phyloP scores from a whole-genome alignment of 768 basidiomycete species.

The Boletus bicolor region DNA sequence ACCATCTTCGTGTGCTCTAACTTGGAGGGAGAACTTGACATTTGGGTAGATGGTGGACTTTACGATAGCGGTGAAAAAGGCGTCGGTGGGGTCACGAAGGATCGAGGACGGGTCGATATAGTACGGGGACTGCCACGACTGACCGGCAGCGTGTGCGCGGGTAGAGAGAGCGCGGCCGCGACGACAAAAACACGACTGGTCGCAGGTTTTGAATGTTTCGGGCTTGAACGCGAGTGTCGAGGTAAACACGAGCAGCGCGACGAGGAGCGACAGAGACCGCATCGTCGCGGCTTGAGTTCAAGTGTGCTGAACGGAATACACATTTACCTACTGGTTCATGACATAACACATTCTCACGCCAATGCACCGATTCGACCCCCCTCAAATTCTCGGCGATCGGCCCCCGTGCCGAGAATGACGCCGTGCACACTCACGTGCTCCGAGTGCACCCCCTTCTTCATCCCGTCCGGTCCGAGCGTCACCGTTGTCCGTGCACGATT shows the following conservation, averaged over 20 bases:
- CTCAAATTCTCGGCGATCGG: slow-evolving; percentile 63
- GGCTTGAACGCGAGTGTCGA: slow-evolving; percentile 59
- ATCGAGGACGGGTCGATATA: slow-evolving; percentile 61
- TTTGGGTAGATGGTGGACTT: slow-evolving; percentile 81
- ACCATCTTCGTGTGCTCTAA: slow-evolving; percentile 84
- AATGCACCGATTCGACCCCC: slow-evolving; percentile 18
- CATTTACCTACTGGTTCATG: neutral
- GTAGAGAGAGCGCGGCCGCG: slow-evolving; percentile 79
- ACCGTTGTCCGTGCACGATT: too few relatives aligned
- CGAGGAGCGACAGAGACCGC: slow-evolving; percentile 26
- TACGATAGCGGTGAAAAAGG: slow-evolving; percentile 72
- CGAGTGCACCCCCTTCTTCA: neutral
- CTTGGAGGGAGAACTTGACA: slow-evolving; percentile 75
- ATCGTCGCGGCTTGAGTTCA: slow-evolving; percentile 2
- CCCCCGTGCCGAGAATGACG: slow-evolving; percentile 52
- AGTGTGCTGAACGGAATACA: neutral
- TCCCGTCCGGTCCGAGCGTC: too few relatives aligned
- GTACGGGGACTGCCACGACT: slow-evolving; percentile 85
- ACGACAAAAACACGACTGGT: slow-evolving; percentile 95
- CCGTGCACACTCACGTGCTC: slow-evolving; percentile 42
- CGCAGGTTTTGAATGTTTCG: slow-evolving; percentile 92
- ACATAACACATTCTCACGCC: slow-evolving; percentile 18
- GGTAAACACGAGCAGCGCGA: slow-evolving; percentile 32
- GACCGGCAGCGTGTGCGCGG: slow-evolving; percentile 56
- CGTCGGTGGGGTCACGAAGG: slow-evolving; percentile 45